Conservation (phyloP, 2,329 filamentous ascomycete species). For the Verticillium albo-atrum region DNA sequence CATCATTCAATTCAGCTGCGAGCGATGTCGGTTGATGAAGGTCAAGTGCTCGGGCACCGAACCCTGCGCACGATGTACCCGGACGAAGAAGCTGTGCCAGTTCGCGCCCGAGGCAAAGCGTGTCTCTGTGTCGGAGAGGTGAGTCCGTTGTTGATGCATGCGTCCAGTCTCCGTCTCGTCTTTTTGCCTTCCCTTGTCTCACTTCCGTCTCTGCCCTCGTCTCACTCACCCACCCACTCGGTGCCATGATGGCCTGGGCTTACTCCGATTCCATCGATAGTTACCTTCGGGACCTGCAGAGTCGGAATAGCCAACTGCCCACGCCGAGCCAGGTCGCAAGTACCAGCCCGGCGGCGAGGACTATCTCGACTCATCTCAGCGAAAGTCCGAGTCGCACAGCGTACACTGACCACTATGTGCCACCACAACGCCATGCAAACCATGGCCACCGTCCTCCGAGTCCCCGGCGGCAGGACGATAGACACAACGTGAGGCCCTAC, state of each 20-base stretch:
- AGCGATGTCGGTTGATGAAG: constrained; percentile 17
- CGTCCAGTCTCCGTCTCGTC: neutral
- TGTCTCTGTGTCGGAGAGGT: constrained; percentile 16
- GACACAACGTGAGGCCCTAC: no score
- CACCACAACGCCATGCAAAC: neutral
- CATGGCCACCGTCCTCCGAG: neutral
- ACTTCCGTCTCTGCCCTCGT: neutral
- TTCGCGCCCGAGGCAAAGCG: constrained; percentile 15
- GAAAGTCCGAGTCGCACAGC: neutral
- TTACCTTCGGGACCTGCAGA: constrained; percentile 12
- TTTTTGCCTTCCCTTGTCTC: neutral
- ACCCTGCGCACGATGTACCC: constrained; percentile 15
- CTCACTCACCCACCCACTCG: neutral
- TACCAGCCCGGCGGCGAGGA: neutral
- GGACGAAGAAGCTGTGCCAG: constrained; percentile 14
- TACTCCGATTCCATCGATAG: neutral
- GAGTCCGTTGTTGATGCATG: neutral
- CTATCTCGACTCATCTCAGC: neutral
- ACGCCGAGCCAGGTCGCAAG: neutral
- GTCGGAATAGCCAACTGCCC: neutral
- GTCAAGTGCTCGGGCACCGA: constrained; percentile 17
- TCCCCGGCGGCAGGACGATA: neutral
- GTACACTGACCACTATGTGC: neutral
- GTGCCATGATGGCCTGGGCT: neutral
- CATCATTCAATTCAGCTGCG: constrained; percentile 21